Evolutionary conservation across 1,284 basidiomycete species (phyloP), one percentile per base, ranked within the genome.

Genomic region (Tylopilus sp.): DNA sequence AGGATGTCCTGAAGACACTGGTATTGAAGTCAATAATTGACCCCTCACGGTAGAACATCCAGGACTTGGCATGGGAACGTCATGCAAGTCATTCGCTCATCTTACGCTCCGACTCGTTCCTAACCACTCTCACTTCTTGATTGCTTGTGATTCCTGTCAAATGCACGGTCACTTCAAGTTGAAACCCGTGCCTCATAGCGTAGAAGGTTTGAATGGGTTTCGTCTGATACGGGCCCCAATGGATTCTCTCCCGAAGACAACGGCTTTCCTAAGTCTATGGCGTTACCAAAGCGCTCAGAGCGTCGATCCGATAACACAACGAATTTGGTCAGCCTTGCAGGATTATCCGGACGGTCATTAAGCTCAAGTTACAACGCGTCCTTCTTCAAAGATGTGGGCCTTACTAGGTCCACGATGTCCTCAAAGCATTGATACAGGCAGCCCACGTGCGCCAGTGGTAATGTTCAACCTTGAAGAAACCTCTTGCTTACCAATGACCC

Each of bases 391-490:
- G 39, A 41, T 41, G 18, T 41, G 4, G 39, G 16, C 39, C 12
- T 36, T 36, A 2, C 36, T 36, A 36, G 36, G 36, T 36, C 36
- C 36, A 36, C 36, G 36, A 36, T 36, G 12, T 36, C 36, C 36
- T 13, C 36, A 36, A 8, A 36, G 36, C 36, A 13, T 13, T 36
- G 9, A 36, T 36, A 36, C 29, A 29, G 29, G 29, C 83, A 18
- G 91, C 91, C 7, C 89, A 91, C 69, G 86, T 82, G 13, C 88
- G 88, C 10, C 85, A 91, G 86, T 82, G 66, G 86, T 84, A 9
- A 90, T 89, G 0, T 92, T 93, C 75, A 83, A 91, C 71, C 87
- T 89, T 0, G 80, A 86, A 58, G 74, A 69, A 16, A 65, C 58
- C n/a, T 29, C 60, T 19, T 62, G 61, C 7, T 62, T 59, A 38